Percentiles rank a stretch among this genome's conserved stretches.
Evolutionary conservation across 1,139 yeast species (phyloP).

Genomic region (Sugiyamaella paludigena): DNA sequence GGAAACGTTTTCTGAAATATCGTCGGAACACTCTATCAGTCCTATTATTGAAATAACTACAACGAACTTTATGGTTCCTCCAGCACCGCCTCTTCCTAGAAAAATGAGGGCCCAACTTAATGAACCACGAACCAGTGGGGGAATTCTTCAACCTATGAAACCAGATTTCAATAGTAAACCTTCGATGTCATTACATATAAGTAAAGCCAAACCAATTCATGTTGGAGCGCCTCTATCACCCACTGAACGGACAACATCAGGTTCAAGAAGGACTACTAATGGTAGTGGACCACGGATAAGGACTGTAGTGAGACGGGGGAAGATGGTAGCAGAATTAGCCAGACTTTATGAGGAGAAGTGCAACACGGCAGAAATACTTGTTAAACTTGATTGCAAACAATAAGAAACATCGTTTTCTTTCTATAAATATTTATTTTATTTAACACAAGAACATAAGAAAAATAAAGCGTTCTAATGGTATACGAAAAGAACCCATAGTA

Average conservation of each 20-base stretch:
- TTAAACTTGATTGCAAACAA: constrained; percentile 17
- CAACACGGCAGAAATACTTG: constrained; percentile 27
- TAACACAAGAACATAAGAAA: background rate
- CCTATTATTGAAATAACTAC: too few species aligned
- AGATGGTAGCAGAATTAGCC: constrained; percentile 37
- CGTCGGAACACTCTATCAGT: too few species aligned
- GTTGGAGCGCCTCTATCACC: constrained; percentile 6
- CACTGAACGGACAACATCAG: background rate
- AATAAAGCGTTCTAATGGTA: too few species aligned
- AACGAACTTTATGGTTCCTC: constrained; percentile 8
- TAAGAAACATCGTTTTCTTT: background rate
- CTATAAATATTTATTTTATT: background rate
- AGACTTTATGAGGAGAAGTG: constrained; percentile 35
- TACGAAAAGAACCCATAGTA: too few species aligned
- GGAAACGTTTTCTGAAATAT: too few species aligned
- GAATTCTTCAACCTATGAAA: too few species aligned
- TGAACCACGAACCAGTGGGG: too few species aligned
- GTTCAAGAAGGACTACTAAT: background rate
- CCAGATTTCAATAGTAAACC: too few species aligned
- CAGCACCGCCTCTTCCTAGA: constrained; percentile 21
- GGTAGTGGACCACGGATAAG: constrained; percentile 19
- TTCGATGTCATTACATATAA: too few species aligned
- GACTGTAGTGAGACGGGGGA: constrained; percentile 30
- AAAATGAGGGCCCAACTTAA: constrained; percentile 3
- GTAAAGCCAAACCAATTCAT: constrained; percentile 6